Conservation (phyloP, 345 rosid genomes). For the Erodium maritimum region DNA sequence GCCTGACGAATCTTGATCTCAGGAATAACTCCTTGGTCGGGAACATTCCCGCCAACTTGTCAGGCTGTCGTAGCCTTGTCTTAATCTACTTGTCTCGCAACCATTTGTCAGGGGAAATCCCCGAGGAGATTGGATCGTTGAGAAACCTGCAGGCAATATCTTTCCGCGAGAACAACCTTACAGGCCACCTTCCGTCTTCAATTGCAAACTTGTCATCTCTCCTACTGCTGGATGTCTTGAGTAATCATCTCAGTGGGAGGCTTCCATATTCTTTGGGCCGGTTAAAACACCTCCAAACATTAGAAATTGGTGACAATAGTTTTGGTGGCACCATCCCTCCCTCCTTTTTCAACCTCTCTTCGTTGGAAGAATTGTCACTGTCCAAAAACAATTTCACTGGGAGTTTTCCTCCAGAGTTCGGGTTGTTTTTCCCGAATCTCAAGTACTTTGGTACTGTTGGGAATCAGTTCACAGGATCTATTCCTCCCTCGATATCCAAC, state of each 20-base stretch:
- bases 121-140: not conserved
- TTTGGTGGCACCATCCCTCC: constrained; percentile 9
- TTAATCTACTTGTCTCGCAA: not conserved
- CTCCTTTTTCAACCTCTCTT: constrained; percentile 2
- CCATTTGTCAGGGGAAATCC: constrained; percentile 2
- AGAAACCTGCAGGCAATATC: not conserved
- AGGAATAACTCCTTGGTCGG: constrained; percentile 4
- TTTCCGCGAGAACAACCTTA: not conserved
- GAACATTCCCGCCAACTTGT: constrained; percentile 5
- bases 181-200: constrained; percentile 7
- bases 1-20: constrained; percentile 1
- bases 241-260: too few relatives aligned
- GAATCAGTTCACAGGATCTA: too few relatives aligned
- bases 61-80: constrained; percentile 3
- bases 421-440: too few relatives aligned
- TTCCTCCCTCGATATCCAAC: too few relatives aligned
- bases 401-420: too few relatives aligned
- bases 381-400: too few relatives aligned
- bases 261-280: too few relatives aligned
- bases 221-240: not conserved
- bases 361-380: too few relatives aligned
- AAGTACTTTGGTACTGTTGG: too few relatives aligned
- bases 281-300: too few relatives aligned
- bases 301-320: not conserved
- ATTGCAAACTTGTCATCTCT: constrained; percentile 11